These are phyloP conservation scores for Exophiala sp. DNA, from an alignment of 2,329 filamentous ascomycete species.

Conservation along the genomic window DNA sequence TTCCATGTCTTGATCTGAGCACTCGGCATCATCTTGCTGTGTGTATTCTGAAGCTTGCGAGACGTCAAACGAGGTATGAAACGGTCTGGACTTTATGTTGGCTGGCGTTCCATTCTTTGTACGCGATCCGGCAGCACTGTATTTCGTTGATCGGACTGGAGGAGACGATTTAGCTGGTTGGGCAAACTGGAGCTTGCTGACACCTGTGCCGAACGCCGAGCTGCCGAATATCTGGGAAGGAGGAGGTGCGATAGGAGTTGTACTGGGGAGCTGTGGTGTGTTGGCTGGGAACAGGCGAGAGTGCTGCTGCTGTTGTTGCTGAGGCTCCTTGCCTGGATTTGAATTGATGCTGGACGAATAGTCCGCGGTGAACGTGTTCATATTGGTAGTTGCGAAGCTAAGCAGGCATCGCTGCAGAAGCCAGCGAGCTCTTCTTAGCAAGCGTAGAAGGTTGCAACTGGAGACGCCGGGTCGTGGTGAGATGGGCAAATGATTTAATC, in stretches of 20 bases:
- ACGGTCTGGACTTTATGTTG: constrained; percentile 5
- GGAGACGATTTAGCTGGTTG: constrained; percentile 38
- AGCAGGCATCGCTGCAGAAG: neutral
- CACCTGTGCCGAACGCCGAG: constrained; percentile 44
- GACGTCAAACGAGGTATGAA: constrained; percentile 14
- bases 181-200: constrained; percentile 37
- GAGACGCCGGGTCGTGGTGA: neutral
- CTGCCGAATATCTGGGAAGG: constrained; percentile 51
- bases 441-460: neutral
- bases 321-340: constrained; percentile 19
- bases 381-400: constrained; percentile 2
- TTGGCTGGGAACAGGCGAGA: constrained; percentile 19
- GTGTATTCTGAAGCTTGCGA: constrained; percentile 10
- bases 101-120: constrained; percentile 29
- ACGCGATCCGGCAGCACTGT: constrained; percentile 31
- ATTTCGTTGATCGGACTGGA: constrained; percentile 35
- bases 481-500: neutral
- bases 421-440: neutral
- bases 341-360: constrained; percentile 29
- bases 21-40: constrained; percentile 12
- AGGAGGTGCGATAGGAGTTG: constrained; percentile 53
- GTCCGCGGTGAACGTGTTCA: constrained; percentile 28
- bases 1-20: constrained; percentile 27
- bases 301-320: constrained; percentile 2
- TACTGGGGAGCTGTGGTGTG: constrained; percentile 24